Conservation (phyloP, 306 rosid species). For the Cyamopsis tetragonoloba region DNA sequence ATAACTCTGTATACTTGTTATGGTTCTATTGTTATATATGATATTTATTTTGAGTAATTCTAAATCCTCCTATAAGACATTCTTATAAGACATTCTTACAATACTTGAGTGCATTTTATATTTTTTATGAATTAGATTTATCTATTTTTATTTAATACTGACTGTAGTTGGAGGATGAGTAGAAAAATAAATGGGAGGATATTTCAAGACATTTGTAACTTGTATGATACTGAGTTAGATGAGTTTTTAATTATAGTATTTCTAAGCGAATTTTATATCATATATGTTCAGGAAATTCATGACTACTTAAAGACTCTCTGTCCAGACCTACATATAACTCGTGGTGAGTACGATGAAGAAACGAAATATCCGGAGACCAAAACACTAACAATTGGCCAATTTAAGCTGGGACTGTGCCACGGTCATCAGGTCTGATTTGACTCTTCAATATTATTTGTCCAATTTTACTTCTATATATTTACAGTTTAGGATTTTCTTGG, state of each 20-base stretch:
- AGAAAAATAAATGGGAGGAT: no score
- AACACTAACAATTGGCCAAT: conserved; percentile 94
- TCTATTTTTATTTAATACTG: no score
- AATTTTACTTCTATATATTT: background rate
- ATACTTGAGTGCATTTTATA: no score
- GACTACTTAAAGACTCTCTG: conserved; percentile 98
- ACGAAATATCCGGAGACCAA: conserved; percentile 89
- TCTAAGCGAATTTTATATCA: background rate
- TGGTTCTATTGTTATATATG: background rate
- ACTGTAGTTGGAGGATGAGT: no score
- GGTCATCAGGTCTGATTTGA: conserved; percentile 86
- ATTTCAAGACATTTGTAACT: no score
- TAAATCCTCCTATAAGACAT: no score
- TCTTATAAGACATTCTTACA: no score
- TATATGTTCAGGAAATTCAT: conserved; percentile 77
- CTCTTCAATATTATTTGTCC: background rate
- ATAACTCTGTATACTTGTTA: background rate
- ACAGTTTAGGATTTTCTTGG: background rate
- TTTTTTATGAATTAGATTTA: no score
- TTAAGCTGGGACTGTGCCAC: conserved; percentile 93
- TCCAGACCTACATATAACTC: conserved; percentile 87
- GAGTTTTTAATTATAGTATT: background rate
- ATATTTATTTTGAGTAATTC: background rate
- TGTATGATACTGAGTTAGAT: background rate
- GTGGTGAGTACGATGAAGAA: conserved; percentile 97